phyloP scores from a whole-genome alignment of 179 eudicot species.

The Corrigiola litoralis region DNA sequence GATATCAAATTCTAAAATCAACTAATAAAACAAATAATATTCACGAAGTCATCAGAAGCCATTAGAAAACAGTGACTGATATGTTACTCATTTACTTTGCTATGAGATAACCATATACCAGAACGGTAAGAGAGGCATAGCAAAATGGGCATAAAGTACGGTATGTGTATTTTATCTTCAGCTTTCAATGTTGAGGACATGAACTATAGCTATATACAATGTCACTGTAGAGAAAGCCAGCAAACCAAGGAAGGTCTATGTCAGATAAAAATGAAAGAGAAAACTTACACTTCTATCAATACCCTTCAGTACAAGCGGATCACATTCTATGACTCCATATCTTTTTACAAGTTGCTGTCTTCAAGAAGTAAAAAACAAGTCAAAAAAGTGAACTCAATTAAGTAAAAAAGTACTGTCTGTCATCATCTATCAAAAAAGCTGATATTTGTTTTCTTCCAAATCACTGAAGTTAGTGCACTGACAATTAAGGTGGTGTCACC shows the following conservation, averaged over 20 bases:
- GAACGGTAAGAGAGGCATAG: not conserved
- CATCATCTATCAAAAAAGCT: conserved; percentile 16
- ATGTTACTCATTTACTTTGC: too few species aligned
- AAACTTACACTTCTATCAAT: conserved; percentile 71
- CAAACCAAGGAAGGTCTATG: not conserved
- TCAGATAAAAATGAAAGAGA: conserved; percentile 9
- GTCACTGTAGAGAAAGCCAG: not conserved
- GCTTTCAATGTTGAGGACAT: not conserved
- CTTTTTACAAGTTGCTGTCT: conserved; percentile 53
- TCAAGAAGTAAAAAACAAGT: conserved; percentile 27
- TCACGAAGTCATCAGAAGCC: not conserved
- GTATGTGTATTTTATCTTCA: not conserved
- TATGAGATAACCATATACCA: not conserved
- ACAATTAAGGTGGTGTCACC: not conserved
- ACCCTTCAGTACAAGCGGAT: conserved; percentile 68
- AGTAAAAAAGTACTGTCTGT: too few species aligned
- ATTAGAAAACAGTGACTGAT: too few species aligned
- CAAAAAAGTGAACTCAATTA: conserved; percentile 16
- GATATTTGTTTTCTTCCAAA: not conserved
- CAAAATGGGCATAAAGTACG: not conserved
- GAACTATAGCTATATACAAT: not conserved
- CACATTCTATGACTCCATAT: conserved; percentile 82
- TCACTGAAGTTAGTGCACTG: not conserved
- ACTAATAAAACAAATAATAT: not conserved
- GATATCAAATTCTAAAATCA: not conserved